These are phyloP conservation scores for Combretum micranthum DNA, from an alignment of 345 rosid species.

Conservation along the genomic window DNA sequence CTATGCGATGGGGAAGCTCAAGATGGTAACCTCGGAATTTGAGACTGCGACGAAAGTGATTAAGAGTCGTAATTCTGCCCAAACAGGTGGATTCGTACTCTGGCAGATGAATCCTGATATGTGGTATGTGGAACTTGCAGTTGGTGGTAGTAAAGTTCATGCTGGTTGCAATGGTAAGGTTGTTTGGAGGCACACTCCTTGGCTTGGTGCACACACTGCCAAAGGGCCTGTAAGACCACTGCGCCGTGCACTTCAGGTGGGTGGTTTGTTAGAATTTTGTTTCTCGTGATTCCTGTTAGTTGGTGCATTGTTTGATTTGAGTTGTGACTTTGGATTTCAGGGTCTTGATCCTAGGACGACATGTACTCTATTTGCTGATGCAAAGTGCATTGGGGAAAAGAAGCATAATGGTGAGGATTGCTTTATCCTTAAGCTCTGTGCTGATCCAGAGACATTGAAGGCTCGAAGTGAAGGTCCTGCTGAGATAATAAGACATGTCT, in stretches of 20 bases:
- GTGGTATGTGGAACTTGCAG: conserved; percentile 95
- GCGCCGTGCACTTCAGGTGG: conserved; percentile 90
- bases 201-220: conserved; percentile 85
- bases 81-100: conserved; percentile 82
- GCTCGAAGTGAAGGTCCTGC: conserved; percentile 88
- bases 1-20: conserved; percentile 84
- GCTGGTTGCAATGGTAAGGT: conserved; percentile 93
- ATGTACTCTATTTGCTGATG: conserved; percentile 72
- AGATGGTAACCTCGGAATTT: conserved; percentile 68
- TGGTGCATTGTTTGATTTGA: neutral
- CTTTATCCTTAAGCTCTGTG: conserved; percentile 71
- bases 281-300: neutral
- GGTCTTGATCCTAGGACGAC: conserved; percentile 92
- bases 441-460: conserved; percentile 69
- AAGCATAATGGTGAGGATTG: conserved; percentile 78
- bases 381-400: conserved; percentile 82
- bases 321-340: conserved; percentile 21
- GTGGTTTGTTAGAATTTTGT: neutral
- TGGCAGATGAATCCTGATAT: conserved; percentile 97
- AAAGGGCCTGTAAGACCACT: conserved; percentile 89
- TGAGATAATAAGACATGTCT: conserved; percentile 79
- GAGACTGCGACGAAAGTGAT: conserved; percentile 69
- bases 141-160: conserved; percentile 77
- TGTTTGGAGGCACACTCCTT: conserved; percentile 91
- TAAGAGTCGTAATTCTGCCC: conserved; percentile 55